A percentile compares a stretch with the other conserved stretches of the same genome.
Evolutionary conservation across 2,329 filamentous ascomycete genomes (phyloP).

Genomic region (Aspergillus oerlinghausenensis): DNA sequence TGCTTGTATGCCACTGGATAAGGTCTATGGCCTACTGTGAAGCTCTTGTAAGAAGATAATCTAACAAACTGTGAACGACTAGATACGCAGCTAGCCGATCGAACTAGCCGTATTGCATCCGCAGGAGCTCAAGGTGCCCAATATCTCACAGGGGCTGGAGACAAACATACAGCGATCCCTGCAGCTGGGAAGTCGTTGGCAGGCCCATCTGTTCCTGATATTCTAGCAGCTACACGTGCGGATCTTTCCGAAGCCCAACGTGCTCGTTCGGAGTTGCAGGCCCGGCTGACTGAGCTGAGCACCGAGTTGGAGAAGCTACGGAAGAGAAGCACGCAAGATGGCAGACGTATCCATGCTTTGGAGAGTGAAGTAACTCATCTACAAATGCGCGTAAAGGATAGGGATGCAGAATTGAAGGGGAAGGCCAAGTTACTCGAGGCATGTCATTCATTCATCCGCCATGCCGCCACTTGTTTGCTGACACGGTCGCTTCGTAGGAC

Average conservation of each 20-base stretch:
- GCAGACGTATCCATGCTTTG: constrained; percentile 57
- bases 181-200: constrained; percentile 23
- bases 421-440: constrained; percentile 81
- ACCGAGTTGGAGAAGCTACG: constrained; percentile 63
- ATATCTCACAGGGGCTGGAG: constrained; percentile 19
- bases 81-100: constrained; percentile 65
- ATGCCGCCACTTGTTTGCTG: neutral
- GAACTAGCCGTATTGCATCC: constrained; percentile 53
- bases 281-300: constrained; percentile 58
- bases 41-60: constrained; percentile 8
- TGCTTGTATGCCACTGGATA: constrained; percentile 56
- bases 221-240: constrained; percentile 44
- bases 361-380: constrained; percentile 59
- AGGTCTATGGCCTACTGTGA: neutral
- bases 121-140: constrained; percentile 22
- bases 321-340: constrained; percentile 55
- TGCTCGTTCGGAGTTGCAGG: constrained; percentile 64
- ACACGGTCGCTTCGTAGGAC: constrained; percentile 46
- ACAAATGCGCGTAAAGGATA: constrained; percentile 66
- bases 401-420: constrained; percentile 77
- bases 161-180: constrained; percentile 22
- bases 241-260: constrained; percentile 75
- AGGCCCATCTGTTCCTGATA: constrained; percentile 28
- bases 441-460: constrained; percentile 8
- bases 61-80: constrained; percentile 18